Evolutionary conservation across 495 filamentous ascomycete species (phyloP).

Genomic region (Penicillium ucsense): DNA sequence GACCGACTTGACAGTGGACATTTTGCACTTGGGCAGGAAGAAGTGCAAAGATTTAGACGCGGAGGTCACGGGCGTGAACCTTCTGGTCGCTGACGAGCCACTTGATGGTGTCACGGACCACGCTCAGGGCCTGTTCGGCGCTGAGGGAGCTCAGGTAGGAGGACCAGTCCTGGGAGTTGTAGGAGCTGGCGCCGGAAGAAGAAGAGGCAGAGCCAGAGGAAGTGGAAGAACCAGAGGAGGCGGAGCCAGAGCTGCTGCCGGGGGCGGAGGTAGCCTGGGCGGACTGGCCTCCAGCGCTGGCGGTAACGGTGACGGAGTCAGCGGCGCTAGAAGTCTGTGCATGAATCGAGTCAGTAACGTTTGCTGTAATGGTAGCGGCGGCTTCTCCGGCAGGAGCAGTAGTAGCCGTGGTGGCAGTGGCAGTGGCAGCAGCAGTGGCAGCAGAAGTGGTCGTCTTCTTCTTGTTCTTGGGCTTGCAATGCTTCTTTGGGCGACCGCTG

Average conservation of each 20-base stretch:
- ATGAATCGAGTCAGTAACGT: slow-evolving; percentile 15
- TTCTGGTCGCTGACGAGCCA: slow-evolving; percentile 31
- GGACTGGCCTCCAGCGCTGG: slow-evolving; percentile 15
- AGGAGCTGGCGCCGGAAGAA: slow-evolving; percentile 3
- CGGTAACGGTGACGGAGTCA: slow-evolving; percentile 11
- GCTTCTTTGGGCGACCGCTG: slow-evolving; percentile 5
- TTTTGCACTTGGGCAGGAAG: slow-evolving; percentile 1
- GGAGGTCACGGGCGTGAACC: slow-evolving; percentile 25
- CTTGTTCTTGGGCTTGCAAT: too few relatives aligned
- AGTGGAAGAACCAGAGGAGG: slow-evolving; percentile 2
- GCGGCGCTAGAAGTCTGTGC: slow-evolving; percentile 13
- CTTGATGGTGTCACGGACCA: slow-evolving; percentile 24
- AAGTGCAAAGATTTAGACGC: slow-evolving; percentile 13
- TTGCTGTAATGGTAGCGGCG: slow-evolving; percentile 8
- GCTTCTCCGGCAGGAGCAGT: slow-evolving; percentile 8
- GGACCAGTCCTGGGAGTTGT: slow-evolving; percentile 17
- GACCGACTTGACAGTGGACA: too few relatives aligned
- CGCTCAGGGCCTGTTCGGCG: slow-evolving; percentile 26
- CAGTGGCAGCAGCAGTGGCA: neutral
- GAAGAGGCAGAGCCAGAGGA: slow-evolving; percentile 2
- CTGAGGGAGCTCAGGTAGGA: slow-evolving; percentile 30
- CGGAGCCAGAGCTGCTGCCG: slow-evolving; percentile 1
- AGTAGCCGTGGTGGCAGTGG: slow-evolving; percentile 7
- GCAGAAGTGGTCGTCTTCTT: too few relatives aligned
- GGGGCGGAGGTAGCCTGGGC: slow-evolving; percentile 8